Evolutionary conservation across 169 alveolate genomes (phyloP), one percentile per base, ranked within the genome.

Genomic region (Plasmodium malariae): DNA sequence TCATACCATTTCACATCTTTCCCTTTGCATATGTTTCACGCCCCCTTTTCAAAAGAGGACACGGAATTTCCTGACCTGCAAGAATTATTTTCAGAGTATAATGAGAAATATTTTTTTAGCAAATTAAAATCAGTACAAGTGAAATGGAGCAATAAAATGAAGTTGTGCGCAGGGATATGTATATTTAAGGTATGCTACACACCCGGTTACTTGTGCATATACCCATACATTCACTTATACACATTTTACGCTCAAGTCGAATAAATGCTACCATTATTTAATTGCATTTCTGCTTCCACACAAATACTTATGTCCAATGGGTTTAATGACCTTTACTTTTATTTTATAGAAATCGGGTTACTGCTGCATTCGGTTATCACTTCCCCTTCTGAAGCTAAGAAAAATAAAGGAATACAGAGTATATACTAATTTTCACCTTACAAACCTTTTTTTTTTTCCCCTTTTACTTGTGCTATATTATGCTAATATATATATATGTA

Each of bases 141-240:
- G 30, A 96, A 95, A 67, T 97, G 99, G 98, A 96, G 98, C 80
- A 95, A 92, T 43, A 96, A 97, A 90, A 95, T 97, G 97, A 97
- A 98, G 19, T 68, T 93, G 30, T 96, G 98, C 80, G 99, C 99
- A 9, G 99, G 99, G 9, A 93, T 93, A 17, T 97, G 99, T 83
- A 59, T 67, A 45, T 89, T 68, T 74, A 91, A 93, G 94, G 96
- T 93, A 30, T 14, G 14, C n/a, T n/a, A n/a, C n/a, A n/a, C 12
- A n/a, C 30, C 7, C 26, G 26, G 21, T 5, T 12, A 55, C 19
- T 0, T 0, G 65, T 11, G 7, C 26, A 21, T 3, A 11, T 21
- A n/a, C 5, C 9, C 51, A 9, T 40, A 40, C 51, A 9, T 40
- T 40, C 51, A n/a, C n/a, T n/a, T n/a, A n/a, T n/a, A n/a, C n/a